Percentiles rank a stretch among this genome's conserved stretches.
phyloP scores from a whole-genome alignment of 305 asterid species.

The Rubia occidens region DNA sequence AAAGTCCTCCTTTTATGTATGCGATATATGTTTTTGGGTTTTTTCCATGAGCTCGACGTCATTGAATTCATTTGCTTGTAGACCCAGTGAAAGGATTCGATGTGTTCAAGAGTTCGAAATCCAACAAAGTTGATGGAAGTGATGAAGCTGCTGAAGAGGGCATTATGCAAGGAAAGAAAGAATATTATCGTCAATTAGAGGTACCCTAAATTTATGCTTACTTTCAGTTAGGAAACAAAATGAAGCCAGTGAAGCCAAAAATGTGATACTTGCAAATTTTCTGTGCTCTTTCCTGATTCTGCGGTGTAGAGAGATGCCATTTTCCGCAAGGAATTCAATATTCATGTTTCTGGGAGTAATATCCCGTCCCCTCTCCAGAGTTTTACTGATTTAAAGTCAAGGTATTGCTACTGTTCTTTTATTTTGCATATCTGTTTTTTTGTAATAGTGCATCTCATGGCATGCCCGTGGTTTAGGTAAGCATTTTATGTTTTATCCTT shows the following conservation, averaged over 20 bases:
- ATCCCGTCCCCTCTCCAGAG: slow-evolving; percentile 70
- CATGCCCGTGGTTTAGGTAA: background rate
- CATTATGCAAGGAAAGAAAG: slow-evolving; percentile 50
- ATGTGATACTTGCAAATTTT: background rate
- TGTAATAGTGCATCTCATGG: background rate
- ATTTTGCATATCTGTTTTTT: background rate
- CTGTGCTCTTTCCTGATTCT: background rate
- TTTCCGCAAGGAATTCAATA: slow-evolving; percentile 64
- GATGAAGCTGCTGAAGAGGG: slow-evolving; percentile 32
- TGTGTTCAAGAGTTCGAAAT: slow-evolving; percentile 52
- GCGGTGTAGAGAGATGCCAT: slow-evolving; percentile 56
- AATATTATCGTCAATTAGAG: slow-evolving; percentile 70
- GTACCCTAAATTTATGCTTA: slow-evolving; percentile 25
- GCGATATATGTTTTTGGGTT: background rate
- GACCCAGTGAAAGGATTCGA: slow-evolving; percentile 55
- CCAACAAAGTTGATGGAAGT: slow-evolving; percentile 32
- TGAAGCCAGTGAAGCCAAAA: background rate
- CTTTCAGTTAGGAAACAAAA: background rate
- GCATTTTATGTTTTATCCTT: slow-evolving; percentile 6
- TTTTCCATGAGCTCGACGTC: slow-evolving; percentile 1
- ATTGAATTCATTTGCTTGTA: slow-evolving; percentile 20
- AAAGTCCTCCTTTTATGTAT: background rate
- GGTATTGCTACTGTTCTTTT: slow-evolving; percentile 30
- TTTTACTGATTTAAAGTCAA: slow-evolving; percentile 52
- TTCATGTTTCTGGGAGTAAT: slow-evolving; percentile 83